Evolutionary conservation across 2,329 filamentous ascomycete genomes (phyloP).

Genomic region (Davidsoniella eucalypti): DNA sequence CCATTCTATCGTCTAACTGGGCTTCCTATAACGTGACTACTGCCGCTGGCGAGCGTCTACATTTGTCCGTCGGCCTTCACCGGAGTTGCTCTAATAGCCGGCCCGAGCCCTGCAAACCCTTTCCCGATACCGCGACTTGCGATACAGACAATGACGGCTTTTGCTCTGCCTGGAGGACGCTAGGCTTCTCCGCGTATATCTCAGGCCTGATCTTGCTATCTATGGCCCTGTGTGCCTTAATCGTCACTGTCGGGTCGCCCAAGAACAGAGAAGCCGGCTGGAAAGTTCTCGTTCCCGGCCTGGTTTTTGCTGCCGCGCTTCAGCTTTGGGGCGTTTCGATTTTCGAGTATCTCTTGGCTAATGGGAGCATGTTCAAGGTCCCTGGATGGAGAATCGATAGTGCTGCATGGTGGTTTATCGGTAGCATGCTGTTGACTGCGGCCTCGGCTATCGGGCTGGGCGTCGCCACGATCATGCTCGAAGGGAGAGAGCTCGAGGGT

Average conservation of each 20-base stretch:
- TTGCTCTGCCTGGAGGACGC: constrained; percentile 80
- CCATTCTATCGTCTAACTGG: constrained; percentile 57
- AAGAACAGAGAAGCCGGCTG: constrained; percentile 68
- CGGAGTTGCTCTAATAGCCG: constrained; percentile 55
- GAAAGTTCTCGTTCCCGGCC: constrained; percentile 53
- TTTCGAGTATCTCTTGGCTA: constrained; percentile 48
- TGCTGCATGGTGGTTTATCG: constrained; percentile 8
- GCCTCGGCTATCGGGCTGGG: constrained; percentile 3
- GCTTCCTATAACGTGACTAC: constrained; percentile 43
- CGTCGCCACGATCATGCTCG: background rate
- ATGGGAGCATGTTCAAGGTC: constrained; percentile 8
- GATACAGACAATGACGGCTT: constrained; percentile 39
- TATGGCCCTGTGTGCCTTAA: constrained; percentile 59
- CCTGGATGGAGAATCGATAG: constrained; percentile 8
- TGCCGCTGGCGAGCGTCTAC: constrained; percentile 28
- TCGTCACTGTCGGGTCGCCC: constrained; percentile 65
- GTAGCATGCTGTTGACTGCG: constrained; percentile 7
- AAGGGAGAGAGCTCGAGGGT: constrained; percentile 6
- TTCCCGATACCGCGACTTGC: constrained; percentile 54
- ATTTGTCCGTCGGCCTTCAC: constrained; percentile 61
- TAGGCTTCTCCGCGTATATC: constrained; percentile 78
- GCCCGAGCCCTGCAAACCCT: constrained; percentile 30
- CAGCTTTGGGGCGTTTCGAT: constrained; percentile 34
- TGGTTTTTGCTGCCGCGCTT: constrained; percentile 24
- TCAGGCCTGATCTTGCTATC: constrained; percentile 68